Evolutionary conservation across 371 early-diverging fungal species (phyloP).

Genomic region (Entomophthora muscae): DNA sequence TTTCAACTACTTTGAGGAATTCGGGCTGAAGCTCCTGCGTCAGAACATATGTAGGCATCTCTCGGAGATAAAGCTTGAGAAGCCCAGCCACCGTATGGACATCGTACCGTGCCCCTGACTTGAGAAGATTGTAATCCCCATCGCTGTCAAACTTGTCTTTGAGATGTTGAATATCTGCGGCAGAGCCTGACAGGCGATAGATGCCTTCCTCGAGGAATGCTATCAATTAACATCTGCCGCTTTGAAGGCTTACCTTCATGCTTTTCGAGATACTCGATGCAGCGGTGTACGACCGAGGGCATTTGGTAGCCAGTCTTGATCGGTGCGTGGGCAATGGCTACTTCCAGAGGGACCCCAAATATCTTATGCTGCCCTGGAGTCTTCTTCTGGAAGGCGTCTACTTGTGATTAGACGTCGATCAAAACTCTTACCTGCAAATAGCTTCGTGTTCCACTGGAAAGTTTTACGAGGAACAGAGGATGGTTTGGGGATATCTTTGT

Average conservation of each 20-base stretch:
- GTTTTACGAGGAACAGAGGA: constrained; percentile 12
- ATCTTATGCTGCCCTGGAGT: constrained; percentile 20
- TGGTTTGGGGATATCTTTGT: background rate
- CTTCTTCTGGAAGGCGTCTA: constrained; percentile 7
- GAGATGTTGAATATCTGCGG: constrained; percentile 42
- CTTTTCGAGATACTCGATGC: constrained; percentile 85
- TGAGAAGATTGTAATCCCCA: constrained; percentile 24
- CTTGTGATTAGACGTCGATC: too few relatives aligned
- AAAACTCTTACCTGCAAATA: constrained; percentile 14
- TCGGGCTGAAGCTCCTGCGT: constrained; percentile 56
- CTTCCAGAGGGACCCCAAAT: constrained; percentile 53
- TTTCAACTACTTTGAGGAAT: constrained; percentile 38
- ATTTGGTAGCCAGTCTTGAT: constrained; percentile 55
- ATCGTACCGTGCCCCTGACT: constrained; percentile 42
- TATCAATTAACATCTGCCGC: too few relatives aligned
- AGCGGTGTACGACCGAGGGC: constrained; percentile 83
- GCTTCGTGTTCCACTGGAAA: constrained; percentile 19
- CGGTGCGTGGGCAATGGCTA: constrained; percentile 34
- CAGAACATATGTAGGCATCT: constrained; percentile 68
- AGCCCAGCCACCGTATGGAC: constrained; percentile 83
- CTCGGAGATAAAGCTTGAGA: constrained; percentile 80
- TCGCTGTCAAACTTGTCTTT: constrained; percentile 59
- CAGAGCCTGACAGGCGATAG: constrained; percentile 75
- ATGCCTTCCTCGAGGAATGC: constrained; percentile 84
- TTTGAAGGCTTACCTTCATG: constrained; percentile 33